Evolutionary conservation across 2,329 filamentous ascomycete genomes (phyloP).

Genomic region (Myriosclerotinia duriaeana): DNA sequence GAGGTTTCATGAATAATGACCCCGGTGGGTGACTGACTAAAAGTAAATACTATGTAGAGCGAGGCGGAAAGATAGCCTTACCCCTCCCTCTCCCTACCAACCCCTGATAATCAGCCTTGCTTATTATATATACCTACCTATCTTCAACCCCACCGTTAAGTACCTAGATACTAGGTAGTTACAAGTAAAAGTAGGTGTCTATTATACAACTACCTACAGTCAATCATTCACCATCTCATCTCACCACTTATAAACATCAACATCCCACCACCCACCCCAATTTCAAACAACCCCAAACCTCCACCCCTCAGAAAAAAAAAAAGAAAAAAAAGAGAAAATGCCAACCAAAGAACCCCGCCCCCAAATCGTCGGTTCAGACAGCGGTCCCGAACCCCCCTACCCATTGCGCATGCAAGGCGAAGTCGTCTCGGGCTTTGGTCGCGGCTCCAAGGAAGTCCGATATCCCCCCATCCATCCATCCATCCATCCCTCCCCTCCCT

Average conservation of each 20-base stretch:
- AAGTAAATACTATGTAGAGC: neutral
- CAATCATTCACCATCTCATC: neutral
- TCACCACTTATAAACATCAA: neutral
- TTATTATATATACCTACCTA: neutral
- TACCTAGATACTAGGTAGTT: neutral
- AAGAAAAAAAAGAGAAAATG: conserved; percentile 20
- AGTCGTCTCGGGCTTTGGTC: conserved; percentile 89
- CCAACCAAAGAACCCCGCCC: conserved; percentile 49
- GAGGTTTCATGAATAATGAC: no score
- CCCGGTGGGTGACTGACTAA: no score
- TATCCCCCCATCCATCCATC: no score
- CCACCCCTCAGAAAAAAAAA: neutral
- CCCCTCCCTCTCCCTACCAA: neutral
- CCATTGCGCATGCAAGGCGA: conserved; percentile 81
- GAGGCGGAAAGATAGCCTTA: neutral
- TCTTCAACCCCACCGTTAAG: conserved; percentile 1
- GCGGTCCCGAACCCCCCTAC: conserved; percentile 74
- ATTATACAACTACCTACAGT: neutral
- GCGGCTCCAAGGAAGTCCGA: conserved; percentile 83
- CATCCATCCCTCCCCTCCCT: no score
- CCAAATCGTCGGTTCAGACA: conserved; percentile 68
- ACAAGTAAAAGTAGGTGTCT: neutral
- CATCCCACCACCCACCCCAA: neutral
- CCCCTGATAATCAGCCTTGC: conserved; percentile 15
- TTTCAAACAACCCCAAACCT: neutral